Evolutionary conservation across 257 asterid species (phyloP).

Genomic region (Gentiana straminea): DNA sequence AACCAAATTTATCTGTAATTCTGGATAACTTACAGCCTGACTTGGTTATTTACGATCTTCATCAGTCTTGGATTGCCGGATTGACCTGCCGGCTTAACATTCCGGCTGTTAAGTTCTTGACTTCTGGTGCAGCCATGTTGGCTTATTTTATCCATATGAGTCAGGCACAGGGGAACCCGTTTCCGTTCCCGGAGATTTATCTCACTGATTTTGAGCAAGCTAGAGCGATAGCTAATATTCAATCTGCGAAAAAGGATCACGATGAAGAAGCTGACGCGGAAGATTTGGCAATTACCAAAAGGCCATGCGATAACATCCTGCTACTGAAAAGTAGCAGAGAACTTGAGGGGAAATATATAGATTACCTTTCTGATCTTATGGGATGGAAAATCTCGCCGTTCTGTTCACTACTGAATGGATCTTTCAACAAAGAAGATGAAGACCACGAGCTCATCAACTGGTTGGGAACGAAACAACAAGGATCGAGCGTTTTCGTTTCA

Average conservation of each 20-base stretch:
- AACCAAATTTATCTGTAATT: background rate
- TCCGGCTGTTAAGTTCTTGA: slow-evolving; percentile 3
- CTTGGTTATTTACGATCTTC: slow-evolving; percentile 4
- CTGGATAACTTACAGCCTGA: slow-evolving; percentile 13
- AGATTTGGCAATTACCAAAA: background rate
- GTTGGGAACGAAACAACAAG: background rate
- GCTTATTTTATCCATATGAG: background rate
- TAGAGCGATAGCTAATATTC: background rate
- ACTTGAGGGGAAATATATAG: slow-evolving; percentile 5
- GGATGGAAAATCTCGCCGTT: background rate
- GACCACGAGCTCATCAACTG: background rate
- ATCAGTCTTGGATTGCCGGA: slow-evolving; percentile 1
- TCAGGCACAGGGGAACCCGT: background rate
- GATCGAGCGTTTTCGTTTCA: slow-evolving; percentile 8
- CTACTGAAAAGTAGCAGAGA: background rate
- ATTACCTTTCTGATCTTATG: background rate
- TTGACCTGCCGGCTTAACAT: slow-evolving; percentile 1
- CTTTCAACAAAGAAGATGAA: background rate
- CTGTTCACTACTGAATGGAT: background rate
- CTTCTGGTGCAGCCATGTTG: background rate
- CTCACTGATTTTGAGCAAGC: slow-evolving; percentile 2
- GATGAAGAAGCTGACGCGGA: background rate
- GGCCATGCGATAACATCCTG: background rate
- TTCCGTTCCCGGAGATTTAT: slow-evolving; percentile 5
- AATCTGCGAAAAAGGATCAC: background rate